phyloP scores from a whole-genome alignment of 2,329 filamentous ascomycete genomes.

The Reticulascus tulasneorum region DNA sequence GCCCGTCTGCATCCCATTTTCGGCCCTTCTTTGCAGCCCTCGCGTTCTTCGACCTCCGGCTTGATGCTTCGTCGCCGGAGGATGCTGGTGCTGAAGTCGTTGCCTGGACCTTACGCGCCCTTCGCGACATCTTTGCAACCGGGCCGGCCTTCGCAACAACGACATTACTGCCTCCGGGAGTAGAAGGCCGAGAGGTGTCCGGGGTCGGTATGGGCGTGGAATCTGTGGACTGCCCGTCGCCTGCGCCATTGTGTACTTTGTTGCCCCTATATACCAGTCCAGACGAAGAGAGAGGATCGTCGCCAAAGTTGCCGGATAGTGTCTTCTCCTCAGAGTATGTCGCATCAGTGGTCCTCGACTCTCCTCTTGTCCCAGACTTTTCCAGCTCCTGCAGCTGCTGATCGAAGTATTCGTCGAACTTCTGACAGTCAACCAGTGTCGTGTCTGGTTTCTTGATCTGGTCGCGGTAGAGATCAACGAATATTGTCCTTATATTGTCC shows the following conservation, averaged over 20 bases:
- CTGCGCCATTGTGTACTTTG: neutral
- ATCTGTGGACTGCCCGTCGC: conserved; percentile 51
- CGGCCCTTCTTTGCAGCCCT: conserved; percentile 73
- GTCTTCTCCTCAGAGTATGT: conserved; percentile 28
- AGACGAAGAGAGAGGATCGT: conserved; percentile 30
- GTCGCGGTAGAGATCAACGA: conserved; percentile 83
- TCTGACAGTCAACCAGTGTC: conserved; percentile 70
- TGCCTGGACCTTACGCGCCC: conserved; percentile 69
- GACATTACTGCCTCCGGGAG: conserved; percentile 64
- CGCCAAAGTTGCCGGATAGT: conserved; percentile 29
- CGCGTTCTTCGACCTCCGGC: conserved; percentile 52
- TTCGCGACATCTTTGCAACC: conserved; percentile 71
- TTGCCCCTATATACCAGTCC: conserved; percentile 15
- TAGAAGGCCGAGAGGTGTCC: conserved; percentile 73
- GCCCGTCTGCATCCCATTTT: conserved; percentile 87
- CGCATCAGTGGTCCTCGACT: conserved; percentile 20
- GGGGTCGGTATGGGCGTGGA: conserved; percentile 68
- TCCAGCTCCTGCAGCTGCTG: conserved; percentile 84
- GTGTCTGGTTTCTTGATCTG: conserved; percentile 79
- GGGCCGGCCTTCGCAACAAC: conserved; percentile 72
- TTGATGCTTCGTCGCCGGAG: conserved; percentile 75
- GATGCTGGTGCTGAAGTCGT: conserved; percentile 60
- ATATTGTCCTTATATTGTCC: conserved; percentile 90
- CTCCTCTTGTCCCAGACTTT: conserved; percentile 41
- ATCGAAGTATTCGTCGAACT: conserved; percentile 92